These are phyloP conservation scores for Liquidambar formosana DNA, from an alignment of 164 flowering plant species.

Conservation along the genomic window DNA sequence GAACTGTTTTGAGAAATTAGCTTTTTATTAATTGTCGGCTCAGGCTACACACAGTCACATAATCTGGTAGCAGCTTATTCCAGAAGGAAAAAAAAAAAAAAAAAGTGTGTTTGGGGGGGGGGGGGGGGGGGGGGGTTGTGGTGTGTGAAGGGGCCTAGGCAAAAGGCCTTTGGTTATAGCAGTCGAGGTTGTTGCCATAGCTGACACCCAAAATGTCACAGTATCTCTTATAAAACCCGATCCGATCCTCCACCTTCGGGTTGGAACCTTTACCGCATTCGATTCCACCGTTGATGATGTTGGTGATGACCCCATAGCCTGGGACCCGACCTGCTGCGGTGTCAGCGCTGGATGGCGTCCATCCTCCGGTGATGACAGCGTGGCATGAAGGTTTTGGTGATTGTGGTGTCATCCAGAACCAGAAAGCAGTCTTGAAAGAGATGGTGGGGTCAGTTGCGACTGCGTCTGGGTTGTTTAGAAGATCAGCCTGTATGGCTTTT, in stretches of 20 bases:
- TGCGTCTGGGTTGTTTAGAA: conserved; percentile 14
- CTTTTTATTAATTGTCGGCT: too few relatives aligned
- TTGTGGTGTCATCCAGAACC: conserved; percentile 26
- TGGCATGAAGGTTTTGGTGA: conserved; percentile 20
- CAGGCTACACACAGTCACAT: too few relatives aligned
- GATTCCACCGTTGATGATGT: conserved; percentile 18
- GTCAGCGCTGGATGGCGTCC: conserved; percentile 15
- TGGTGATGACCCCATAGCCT: too few relatives aligned
- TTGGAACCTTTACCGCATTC: conserved; percentile 12
- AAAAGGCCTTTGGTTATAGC: too few relatives aligned
- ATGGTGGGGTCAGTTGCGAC: conserved; percentile 18
- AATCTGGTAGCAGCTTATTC: too few relatives aligned
- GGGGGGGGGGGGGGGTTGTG: too few relatives aligned
- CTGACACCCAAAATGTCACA: too few relatives aligned
- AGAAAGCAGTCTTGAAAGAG: conserved; percentile 22
- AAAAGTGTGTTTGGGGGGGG: too few relatives aligned
- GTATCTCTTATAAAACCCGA: conserved; percentile 25
- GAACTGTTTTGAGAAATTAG: too few relatives aligned
- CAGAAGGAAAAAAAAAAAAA: too few relatives aligned
- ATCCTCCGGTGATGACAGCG: conserved; percentile 19
- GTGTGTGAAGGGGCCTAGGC: too few relatives aligned
- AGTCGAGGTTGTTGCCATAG: too few relatives aligned
- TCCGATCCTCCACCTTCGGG: conserved; percentile 8
- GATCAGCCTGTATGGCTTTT: conserved; percentile 10
- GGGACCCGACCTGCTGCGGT: conserved; percentile 13